Evolutionary conservation across 176 grass and related monocot genomes (phyloP), one percentile per base, ranked within the genome.

Genomic region (Chloris gayana): DNA sequence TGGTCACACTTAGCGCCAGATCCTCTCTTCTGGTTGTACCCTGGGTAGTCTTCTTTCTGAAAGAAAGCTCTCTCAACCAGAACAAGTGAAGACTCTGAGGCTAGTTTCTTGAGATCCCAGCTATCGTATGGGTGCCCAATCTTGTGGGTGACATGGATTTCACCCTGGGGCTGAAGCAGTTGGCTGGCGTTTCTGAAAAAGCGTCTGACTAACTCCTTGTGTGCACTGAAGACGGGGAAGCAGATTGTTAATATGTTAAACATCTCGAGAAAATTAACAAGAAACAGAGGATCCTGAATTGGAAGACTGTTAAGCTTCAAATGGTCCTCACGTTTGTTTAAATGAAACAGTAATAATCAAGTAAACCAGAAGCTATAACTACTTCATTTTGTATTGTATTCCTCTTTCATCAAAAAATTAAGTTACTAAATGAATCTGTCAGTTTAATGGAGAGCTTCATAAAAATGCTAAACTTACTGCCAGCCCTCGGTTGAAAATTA

Each of bases 61-160:
- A 93, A 93, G 21, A 18, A 21, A 37, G 70, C 44, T 35, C 50
- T 79, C 39, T 85, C 74, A 32, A 45, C 30, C 75, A 86, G 6
- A 53, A 82, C 0, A 51, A 93, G 82, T n/a, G 77, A 90, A 61
- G 15, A 35, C 66, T 67, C 38, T 0, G 65, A 66, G 1, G 85
- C 88, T 1, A 94, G 64, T 2, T 69, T 6, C 62, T 71, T 30
- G 4, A 91, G 58, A 38, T 77, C 13, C 91, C 91, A 94, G 26
- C 53, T 45, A 0, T 45, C 31, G 0, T 85, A 88, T 0, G 78
- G 80, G 3, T 14, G 2, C 24, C 73, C 68, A 35, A 7, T 80
- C 69, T 87, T 94, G 63, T 91, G 82, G 61, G 70, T 88, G 2
- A 94, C 17, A 38, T 94, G 91, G 69, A 91, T 74, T 86, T 94